Evolutionary conservation across 192 early-diverging fungal genomes (phyloP).

Genomic region (Diversispora epigaea): DNA sequence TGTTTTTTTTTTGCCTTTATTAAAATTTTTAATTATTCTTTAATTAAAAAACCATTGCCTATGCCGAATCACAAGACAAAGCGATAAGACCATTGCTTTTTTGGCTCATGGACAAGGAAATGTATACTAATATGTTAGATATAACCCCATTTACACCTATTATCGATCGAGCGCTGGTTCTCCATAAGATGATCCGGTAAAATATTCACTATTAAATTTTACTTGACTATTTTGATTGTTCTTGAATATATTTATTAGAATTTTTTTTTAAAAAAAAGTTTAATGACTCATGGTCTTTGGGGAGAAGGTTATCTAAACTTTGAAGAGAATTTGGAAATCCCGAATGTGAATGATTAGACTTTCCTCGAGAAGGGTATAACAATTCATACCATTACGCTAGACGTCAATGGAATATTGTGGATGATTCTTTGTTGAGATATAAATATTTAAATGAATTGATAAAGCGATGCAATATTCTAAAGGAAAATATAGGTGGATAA

Average conservation of each 20-base stretch:
- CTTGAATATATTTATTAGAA: too few species aligned
- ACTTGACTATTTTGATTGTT: too few species aligned
- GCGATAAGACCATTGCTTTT: conserved; percentile 99
- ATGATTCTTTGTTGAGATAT: too few species aligned
- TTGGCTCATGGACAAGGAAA: conserved; percentile 99
- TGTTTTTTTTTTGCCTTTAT: background rate
- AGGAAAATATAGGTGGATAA: conserved; percentile 67
- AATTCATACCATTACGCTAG: conserved; percentile 91
- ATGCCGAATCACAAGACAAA: conserved; percentile 96
- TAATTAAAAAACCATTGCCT: conserved; percentile 94
- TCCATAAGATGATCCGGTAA: too few species aligned
- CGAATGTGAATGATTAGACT: conserved; percentile 99
- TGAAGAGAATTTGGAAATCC: conserved; percentile 98
- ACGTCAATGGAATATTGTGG: too few species aligned
- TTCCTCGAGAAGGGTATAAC: conserved; percentile 90
- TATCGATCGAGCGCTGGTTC: too few species aligned
- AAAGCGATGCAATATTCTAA: conserved; percentile 78
- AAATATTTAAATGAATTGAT: conserved; percentile 90
- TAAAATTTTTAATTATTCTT: too few species aligned
- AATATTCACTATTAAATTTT: too few species aligned
- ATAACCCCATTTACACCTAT: too few species aligned
- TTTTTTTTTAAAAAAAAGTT: too few species aligned
- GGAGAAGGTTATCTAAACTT: conserved; percentile 97
- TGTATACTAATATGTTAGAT: too few species aligned
- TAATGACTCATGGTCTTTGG: conserved; percentile 82